Conservation (phyloP, 495 filamentous ascomycete species). For the Aspergillus avenaceus region DNA sequence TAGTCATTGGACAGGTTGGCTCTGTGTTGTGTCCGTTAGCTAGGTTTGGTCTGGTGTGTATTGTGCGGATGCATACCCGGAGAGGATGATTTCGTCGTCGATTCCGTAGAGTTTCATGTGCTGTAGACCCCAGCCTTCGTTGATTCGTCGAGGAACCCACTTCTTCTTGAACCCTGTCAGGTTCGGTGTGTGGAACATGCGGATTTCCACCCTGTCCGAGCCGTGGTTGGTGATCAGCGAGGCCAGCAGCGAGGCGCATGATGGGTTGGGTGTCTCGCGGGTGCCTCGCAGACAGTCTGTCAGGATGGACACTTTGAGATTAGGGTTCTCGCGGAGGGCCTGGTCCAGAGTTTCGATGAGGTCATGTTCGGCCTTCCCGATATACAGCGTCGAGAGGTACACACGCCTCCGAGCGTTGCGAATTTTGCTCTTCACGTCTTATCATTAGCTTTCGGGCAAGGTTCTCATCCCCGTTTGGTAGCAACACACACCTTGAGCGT, state of each 20-base stretch:
- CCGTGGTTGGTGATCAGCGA: slow-evolving; percentile 81
- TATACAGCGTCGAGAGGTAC: slow-evolving; percentile 92
- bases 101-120: slow-evolving; percentile 99
- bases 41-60: not conserved
- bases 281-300: slow-evolving; percentile 90
- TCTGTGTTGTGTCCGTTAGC: slow-evolving; percentile 27
- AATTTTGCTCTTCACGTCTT: slow-evolving; percentile 64
- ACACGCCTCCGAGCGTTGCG: slow-evolving; percentile 70
- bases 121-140: slow-evolving; percentile 97
- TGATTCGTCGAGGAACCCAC: slow-evolving; percentile 80
- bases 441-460: slow-evolving; percentile 13
- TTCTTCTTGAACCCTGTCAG: slow-evolving; percentile 82
- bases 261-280: slow-evolving; percentile 80
- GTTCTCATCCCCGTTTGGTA: not conserved
- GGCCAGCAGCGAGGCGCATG: slow-evolving; percentile 83
- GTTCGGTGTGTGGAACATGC: slow-evolving; percentile 98
- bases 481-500: slow-evolving; percentile 66
- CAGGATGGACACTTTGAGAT: slow-evolving; percentile 84
- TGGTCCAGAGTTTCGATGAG: slow-evolving; percentile 74
- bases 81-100: slow-evolving; percentile 94
- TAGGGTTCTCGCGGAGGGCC: slow-evolving; percentile 72
- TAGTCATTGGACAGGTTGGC: slow-evolving; percentile 94
- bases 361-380: slow-evolving; percentile 91
- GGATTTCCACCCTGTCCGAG: slow-evolving; percentile 79
- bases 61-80: slow-evolving; percentile 54